Percentiles rank a stretch among this genome's conserved stretches.
Conservation (phyloP, 129 eudicot species). For the Tagetes patula region DNA sequence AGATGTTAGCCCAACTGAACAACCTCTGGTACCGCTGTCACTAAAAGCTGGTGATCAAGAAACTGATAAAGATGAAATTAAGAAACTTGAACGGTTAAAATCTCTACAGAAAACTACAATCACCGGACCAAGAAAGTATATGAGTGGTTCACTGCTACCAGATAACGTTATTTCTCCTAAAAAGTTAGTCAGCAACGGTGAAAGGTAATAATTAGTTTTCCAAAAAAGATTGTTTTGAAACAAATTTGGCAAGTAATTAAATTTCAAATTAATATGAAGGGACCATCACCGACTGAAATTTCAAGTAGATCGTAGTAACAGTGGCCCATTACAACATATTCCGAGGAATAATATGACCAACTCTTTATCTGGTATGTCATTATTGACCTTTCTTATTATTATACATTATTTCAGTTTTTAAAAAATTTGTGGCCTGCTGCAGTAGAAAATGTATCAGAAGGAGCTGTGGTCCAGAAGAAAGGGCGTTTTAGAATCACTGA, state of each 20-base stretch:
- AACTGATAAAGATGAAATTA: conserved; percentile 39
- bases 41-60: conserved; percentile 45
- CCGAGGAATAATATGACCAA: conserved; percentile 48
- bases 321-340: conserved; percentile 74
- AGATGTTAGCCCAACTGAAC: conserved; percentile 46
- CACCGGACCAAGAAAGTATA: conserved; percentile 43
- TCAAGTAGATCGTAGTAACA: conserved; percentile 57
- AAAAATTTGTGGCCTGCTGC: conserved; percentile 16
- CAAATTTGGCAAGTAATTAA: conserved; percentile 19
- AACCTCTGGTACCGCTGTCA: conserved; percentile 29
- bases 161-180: conserved; percentile 56
- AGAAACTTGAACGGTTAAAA: conserved; percentile 30
- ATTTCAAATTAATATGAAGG: conserved; percentile 42
- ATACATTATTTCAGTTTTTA: background rate
- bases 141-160: conserved; percentile 65
- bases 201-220: conserved; percentile 30
- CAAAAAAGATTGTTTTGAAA: background rate
- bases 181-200: conserved; percentile 50
- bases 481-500: conserved; percentile 91
- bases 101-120: conserved; percentile 39
- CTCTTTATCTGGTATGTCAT: conserved; percentile 50
- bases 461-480: conserved; percentile 66
- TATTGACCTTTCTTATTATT: background rate
- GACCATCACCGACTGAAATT: conserved; percentile 48
- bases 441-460: conserved; percentile 69